These are phyloP conservation scores for Phyllosticta citrichinensis DNA, from an alignment of 2,329 filamentous ascomycete genomes.

Conservation along the genomic window DNA sequence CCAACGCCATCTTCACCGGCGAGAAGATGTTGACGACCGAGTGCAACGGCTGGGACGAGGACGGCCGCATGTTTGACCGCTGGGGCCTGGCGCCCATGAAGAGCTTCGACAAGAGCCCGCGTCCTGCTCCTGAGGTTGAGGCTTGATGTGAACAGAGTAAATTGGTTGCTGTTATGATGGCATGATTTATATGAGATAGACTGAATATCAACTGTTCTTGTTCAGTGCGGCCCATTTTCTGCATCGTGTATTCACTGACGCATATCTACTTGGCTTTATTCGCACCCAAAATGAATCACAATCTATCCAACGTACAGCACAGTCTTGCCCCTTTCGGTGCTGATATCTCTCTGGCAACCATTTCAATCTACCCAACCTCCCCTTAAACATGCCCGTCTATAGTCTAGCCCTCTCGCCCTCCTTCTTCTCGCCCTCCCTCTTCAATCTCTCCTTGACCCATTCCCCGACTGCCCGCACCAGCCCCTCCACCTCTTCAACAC, in stretches of 20 bases:
- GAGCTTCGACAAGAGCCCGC: conserved; percentile 14
- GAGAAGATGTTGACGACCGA: conserved; percentile 94
- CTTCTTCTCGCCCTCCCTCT: background rate
- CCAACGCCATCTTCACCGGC: conserved; percentile 89
- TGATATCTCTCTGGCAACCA: background rate
- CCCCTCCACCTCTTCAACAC: conserved; percentile 23
- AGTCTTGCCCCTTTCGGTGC: too few species aligned
- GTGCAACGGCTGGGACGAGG: conserved; percentile 85
- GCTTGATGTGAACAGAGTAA: background rate
- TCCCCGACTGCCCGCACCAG: conserved; percentile 16
- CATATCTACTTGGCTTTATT: too few species aligned
- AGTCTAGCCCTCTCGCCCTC: background rate
- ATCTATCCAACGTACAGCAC: too few species aligned
- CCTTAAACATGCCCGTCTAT: background rate
- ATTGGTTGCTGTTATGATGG: background rate
- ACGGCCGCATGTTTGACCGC: conserved; percentile 69
- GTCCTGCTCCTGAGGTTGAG: conserved; percentile 1
- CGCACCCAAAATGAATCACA: too few species aligned
- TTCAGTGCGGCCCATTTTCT: background rate
- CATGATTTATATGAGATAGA: background rate
- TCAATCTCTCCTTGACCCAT: background rate
- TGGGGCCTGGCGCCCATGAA: conserved; percentile 76
- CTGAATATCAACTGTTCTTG: background rate
- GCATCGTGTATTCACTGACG: too few species aligned
- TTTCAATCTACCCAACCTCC: background rate